Percentiles rank a stretch among this genome's conserved stretches.
phyloP scores from a whole-genome alignment of 805 yeast genomes.

The Jamesozyma lodderae region DNA sequence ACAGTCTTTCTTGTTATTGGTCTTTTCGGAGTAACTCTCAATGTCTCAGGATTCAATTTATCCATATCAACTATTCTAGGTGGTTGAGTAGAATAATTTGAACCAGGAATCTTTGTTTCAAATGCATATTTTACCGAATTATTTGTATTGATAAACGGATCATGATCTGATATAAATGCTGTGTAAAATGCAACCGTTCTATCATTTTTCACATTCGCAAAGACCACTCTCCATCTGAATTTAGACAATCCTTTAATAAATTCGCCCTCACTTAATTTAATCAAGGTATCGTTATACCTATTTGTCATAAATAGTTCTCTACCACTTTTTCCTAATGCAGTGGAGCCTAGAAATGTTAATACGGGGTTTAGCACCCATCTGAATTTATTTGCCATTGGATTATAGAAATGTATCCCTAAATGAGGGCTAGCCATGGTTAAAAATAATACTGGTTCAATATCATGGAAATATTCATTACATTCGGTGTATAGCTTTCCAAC shows the following conservation, averaged over 20 bases:
- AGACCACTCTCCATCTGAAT: constrained; percentile 49
- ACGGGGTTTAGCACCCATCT: constrained; percentile 11
- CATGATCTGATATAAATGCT: constrained; percentile 59
- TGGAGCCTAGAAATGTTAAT: constrained; percentile 46
- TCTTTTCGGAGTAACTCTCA: neutral
- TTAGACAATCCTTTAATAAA: constrained; percentile 46
- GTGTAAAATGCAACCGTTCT: constrained; percentile 85
- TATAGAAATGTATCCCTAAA: constrained; percentile 49
- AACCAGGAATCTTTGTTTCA: constrained; percentile 32
- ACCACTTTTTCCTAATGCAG: constrained; percentile 59
- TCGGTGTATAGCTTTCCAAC: constrained; percentile 55
- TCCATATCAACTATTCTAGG: constrained; percentile 26
- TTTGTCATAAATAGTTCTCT: constrained; percentile 57
- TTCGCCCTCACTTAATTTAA: constrained; percentile 30
- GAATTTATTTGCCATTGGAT: constrained; percentile 23
- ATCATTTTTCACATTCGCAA: constrained; percentile 76
- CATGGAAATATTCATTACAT: constrained; percentile 44
- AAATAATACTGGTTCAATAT: constrained; percentile 51
- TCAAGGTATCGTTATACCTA: constrained; percentile 35
- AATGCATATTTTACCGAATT: constrained; percentile 39
- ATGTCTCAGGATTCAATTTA: constrained; percentile 9
- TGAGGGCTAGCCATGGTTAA: constrained; percentile 76
- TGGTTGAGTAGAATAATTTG: constrained; percentile 10
- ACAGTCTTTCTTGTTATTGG: neutral
- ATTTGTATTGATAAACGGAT: constrained; percentile 62